phyloP scores from a whole-genome alignment of 2,329 filamentous ascomycete species.

The Phaeoacremonium minimum region DNA sequence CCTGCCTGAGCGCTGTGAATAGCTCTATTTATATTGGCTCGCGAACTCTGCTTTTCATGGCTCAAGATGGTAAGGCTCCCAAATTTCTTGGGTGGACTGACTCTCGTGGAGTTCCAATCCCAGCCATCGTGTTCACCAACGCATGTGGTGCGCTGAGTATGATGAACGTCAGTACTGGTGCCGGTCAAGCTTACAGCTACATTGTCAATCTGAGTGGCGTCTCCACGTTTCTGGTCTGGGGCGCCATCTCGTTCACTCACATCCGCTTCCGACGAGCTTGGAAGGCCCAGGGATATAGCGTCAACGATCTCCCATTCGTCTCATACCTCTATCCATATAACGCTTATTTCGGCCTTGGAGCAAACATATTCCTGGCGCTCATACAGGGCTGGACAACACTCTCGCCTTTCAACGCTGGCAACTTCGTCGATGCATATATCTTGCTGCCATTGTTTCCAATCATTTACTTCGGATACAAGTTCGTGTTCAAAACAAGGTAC shows the following conservation, averaged over 20 bases:
- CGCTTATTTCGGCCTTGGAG: constrained; percentile 53
- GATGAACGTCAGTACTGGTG: constrained; percentile 68
- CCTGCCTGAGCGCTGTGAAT: constrained; percentile 69
- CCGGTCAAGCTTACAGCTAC: constrained; percentile 60
- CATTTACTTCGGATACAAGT: constrained; percentile 52
- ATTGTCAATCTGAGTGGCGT: constrained; percentile 69
- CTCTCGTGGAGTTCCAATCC: constrained; percentile 56
- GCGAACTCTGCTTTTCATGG: constrained; percentile 72
- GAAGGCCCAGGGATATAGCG: constrained; percentile 50
- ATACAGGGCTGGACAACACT: constrained; percentile 60
- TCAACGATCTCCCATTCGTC: constrained; percentile 51
- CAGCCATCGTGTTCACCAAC: constrained; percentile 64
- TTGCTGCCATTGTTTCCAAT: constrained; percentile 54
- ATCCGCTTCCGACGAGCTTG: constrained; percentile 67
- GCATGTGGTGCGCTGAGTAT: constrained; percentile 67
- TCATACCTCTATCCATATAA: constrained; percentile 52
- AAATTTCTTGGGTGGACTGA: constrained; percentile 65
- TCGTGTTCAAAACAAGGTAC: constrained; percentile 46
- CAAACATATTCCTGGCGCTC: constrained; percentile 55
- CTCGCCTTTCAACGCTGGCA: constrained; percentile 50
- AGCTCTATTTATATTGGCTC: constrained; percentile 74
- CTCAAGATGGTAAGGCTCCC: constrained; percentile 68
- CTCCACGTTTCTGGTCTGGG: constrained; percentile 70
- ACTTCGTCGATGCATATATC: constrained; percentile 63
- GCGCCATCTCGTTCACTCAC: constrained; percentile 64